phyloP scores from a whole-genome alignment of 371 early-diverging fungal species.

The Actinomucor elegans region DNA sequence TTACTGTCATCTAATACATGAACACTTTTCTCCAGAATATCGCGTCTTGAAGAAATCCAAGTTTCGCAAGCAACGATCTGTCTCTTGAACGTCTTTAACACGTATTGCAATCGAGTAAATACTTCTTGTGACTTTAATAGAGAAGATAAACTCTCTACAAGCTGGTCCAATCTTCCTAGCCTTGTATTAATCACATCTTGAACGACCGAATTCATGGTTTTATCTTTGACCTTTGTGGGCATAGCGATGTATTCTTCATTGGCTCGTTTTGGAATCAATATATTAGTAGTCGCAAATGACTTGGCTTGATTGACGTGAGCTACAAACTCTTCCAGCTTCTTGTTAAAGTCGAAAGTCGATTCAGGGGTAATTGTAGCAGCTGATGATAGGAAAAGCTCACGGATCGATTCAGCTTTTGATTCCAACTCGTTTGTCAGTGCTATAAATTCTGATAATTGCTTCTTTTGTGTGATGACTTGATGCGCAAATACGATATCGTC shows the following conservation, averaged over 20 bases:
- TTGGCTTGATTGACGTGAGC: slow-evolving; percentile 8
- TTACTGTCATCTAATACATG: slow-evolving; percentile 20
- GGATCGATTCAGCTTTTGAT: slow-evolving; percentile 26
- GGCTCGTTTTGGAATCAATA: slow-evolving; percentile 28
- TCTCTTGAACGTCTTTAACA: slow-evolving; percentile 26
- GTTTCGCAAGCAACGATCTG: slow-evolving; percentile 27
- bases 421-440: slow-evolving; percentile 22
- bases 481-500: slow-evolving; percentile 25
- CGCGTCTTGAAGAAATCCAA: slow-evolving; percentile 33
- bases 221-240: slow-evolving; percentile 33
- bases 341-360: neutral
- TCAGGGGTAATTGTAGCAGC: neutral
- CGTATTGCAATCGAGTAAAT: slow-evolving; percentile 35
- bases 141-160: slow-evolving; percentile 25
- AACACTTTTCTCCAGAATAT: slow-evolving; percentile 19
- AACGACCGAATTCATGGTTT: slow-evolving; percentile 36
- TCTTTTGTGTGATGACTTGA: slow-evolving; percentile 21
- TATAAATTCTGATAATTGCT: slow-evolving; percentile 22
- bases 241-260: slow-evolving; percentile 25
- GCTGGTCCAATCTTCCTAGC: slow-evolving; percentile 21
- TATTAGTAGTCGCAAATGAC: neutral
- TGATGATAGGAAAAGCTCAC: slow-evolving; percentile 25
- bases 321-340: slow-evolving; percentile 17
- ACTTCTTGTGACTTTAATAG: slow-evolving; percentile 35
- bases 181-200: slow-evolving; percentile 35